Percentiles rank a stretch among this genome's conserved stretches.
phyloP scores from a whole-genome alignment of 352 stramenopile species.

The Phytophthora palmivora region DNA sequence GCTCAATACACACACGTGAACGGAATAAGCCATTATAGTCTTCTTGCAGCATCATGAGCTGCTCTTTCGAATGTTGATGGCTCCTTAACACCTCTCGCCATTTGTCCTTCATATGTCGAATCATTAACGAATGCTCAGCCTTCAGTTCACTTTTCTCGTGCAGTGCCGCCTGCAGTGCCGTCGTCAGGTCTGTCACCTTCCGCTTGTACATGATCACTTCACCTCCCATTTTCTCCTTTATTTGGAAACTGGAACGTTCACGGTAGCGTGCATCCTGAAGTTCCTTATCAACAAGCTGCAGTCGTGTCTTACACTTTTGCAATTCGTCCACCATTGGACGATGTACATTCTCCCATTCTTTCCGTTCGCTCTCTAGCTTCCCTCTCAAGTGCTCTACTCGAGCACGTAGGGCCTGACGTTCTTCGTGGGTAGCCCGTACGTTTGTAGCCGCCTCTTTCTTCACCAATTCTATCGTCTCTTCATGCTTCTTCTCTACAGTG shows the following conservation, averaged over 20 bases:
- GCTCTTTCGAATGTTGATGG: constrained; percentile 58
- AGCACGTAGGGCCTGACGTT: constrained; percentile 72
- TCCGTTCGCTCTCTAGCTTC: constrained; percentile 72
- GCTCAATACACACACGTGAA: constrained; percentile 41
- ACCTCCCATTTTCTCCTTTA: constrained; percentile 72
- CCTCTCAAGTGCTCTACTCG: constrained; percentile 71
- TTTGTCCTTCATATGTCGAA: constrained; percentile 71
- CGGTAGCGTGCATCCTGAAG: constrained; percentile 65
- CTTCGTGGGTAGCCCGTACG: constrained; percentile 67
- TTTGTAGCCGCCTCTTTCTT: constrained; percentile 58
- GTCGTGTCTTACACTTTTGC: constrained; percentile 51
- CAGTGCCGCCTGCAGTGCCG: constrained; percentile 60
- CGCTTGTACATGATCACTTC: constrained; percentile 61
- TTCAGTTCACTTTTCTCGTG: constrained; percentile 56
- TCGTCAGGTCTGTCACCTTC: constrained; percentile 61
- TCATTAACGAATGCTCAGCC: constrained; percentile 48
- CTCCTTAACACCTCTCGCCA: constrained; percentile 59
- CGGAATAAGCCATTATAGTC: constrained; percentile 75
- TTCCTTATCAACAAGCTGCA: constrained; percentile 75
- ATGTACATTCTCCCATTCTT: constrained; percentile 68
- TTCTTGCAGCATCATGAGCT: constrained; percentile 72
- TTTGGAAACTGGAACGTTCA: constrained; percentile 66
- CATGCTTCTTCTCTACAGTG: constrained; percentile 66
- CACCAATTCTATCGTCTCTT: constrained; percentile 64
- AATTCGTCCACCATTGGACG: constrained; percentile 62